Percentiles rank a stretch among this genome's conserved stretches.
Evolutionary conservation across 768 basidiomycete species (phyloP).

Genomic region (Tylopilus vinaceipallidus): DNA sequence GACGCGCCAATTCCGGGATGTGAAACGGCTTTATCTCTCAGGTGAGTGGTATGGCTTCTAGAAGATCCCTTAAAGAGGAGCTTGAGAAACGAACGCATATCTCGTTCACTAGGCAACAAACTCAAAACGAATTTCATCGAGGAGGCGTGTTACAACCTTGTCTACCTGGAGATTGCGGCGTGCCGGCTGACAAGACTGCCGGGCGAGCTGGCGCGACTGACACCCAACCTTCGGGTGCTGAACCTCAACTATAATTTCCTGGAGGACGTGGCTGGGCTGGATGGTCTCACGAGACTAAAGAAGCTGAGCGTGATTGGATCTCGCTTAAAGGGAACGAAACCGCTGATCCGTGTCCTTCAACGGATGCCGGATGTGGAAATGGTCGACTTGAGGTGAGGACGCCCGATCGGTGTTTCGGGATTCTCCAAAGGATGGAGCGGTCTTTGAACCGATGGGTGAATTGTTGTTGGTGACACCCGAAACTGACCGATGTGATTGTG

Average conservation of each 20-base stretch:
- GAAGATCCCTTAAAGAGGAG: conserved; percentile 15
- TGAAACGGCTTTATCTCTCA: conserved; percentile 92
- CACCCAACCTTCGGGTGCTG: conserved; percentile 86
- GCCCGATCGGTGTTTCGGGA: conserved; percentile 12
- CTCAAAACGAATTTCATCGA: conserved; percentile 58
- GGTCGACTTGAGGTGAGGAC: conserved; percentile 82
- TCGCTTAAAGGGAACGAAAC: conserved; percentile 71
- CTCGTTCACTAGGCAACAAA: conserved; percentile 61
- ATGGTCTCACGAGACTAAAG: conserved; percentile 70
- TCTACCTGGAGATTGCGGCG: conserved; percentile 88
- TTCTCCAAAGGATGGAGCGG: conserved; percentile 3
- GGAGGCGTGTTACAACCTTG: conserved; percentile 82
- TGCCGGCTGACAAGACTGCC: conserved; percentile 81
- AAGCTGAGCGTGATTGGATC: conserved; percentile 88
- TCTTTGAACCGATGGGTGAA: not conserved
- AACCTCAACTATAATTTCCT: conserved; percentile 98
- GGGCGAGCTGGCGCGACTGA: conserved; percentile 53
- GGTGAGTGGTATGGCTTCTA: conserved; percentile 51
- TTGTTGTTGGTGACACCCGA: conserved; percentile 12
- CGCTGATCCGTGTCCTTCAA: conserved; percentile 67
- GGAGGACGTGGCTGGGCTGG: conserved; percentile 65
- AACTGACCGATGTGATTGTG: conserved; percentile 25
- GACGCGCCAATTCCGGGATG: conserved; percentile 77
- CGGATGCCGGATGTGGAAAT: conserved; percentile 80
- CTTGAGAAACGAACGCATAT: conserved; percentile 21